Percentiles rank a stretch among this genome's conserved stretches.
phyloP scores from a whole-genome alignment of 2,329 filamentous ascomycete genomes.

The Trichoderma oligosporum region DNA sequence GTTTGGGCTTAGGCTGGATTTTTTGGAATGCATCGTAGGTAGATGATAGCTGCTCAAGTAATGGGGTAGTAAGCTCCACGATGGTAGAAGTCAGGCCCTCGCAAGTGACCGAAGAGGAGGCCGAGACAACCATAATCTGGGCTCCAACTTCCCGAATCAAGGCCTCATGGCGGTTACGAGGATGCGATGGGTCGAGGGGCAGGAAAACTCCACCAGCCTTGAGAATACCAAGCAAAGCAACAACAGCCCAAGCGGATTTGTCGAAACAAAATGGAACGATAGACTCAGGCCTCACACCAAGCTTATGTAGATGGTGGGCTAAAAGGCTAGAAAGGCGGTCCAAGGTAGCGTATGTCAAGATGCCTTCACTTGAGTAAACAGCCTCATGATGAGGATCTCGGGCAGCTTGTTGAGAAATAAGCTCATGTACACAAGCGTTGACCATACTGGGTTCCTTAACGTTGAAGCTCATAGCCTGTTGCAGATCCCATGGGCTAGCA shows the following conservation, averaged over 20 bases:
- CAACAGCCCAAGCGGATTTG: constrained; percentile 24
- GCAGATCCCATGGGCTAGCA: constrained; percentile 4
- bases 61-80: not conserved
- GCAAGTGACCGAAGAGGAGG: not conserved
- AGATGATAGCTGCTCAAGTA: constrained; percentile 5
- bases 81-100: not conserved
- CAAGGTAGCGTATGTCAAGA: constrained; percentile 2
- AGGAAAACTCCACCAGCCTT: constrained; percentile 30
- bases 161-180: not conserved
- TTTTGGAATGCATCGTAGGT: not conserved
- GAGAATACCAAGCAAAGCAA: constrained; percentile 28
- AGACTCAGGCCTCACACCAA: constrained; percentile 27
- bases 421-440: constrained; percentile 28
- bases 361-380: constrained; percentile 12
- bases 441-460: not conserved
- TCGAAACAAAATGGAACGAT: constrained; percentile 21
- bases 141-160: constrained; percentile 18
- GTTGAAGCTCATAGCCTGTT: constrained; percentile 2
- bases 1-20: not conserved
- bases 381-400: constrained; percentile 17
- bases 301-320: constrained; percentile 3
- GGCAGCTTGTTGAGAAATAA: constrained; percentile 14
- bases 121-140: constrained; percentile 15
- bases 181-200: constrained; percentile 27
- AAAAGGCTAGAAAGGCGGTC: constrained; percentile 10